These are phyloP conservation scores for Lichenothelia convexa DNA, from an alignment of 495 filamentous ascomycete species.

Conservation along the genomic window DNA sequence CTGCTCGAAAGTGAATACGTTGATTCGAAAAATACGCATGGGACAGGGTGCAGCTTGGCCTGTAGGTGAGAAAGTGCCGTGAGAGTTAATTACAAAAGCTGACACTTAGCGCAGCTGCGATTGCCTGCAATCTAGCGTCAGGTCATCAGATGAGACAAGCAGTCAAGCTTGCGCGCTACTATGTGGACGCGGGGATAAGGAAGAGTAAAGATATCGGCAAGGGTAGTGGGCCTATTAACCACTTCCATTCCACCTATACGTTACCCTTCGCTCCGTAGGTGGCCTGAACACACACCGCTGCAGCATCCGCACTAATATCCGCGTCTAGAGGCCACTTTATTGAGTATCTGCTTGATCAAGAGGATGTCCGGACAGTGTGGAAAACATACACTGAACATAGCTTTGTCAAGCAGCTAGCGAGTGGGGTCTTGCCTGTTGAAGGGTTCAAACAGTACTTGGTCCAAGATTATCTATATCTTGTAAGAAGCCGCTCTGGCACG, in stretches of 20 bases:
- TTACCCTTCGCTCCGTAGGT: slow-evolving; percentile 71
- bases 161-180: slow-evolving; percentile 52
- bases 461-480: slow-evolving; percentile 79
- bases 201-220: slow-evolving; percentile 54
- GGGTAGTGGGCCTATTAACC: slow-evolving; percentile 81
- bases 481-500: slow-evolving; percentile 19
- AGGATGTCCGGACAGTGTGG: slow-evolving; percentile 57
- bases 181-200: slow-evolving; percentile 70
- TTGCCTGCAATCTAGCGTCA: slow-evolving; percentile 66
- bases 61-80: slow-evolving; percentile 30
- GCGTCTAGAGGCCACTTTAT: slow-evolving; percentile 55
- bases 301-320: neutral
- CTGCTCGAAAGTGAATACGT: slow-evolving; percentile 51
- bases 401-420: slow-evolving; percentile 59
- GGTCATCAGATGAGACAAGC: slow-evolving; percentile 39
- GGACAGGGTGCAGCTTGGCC: slow-evolving; percentile 86
- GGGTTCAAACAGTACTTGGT: slow-evolving; percentile 72
- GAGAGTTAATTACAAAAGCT: neutral
- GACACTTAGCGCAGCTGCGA: slow-evolving; percentile 45
- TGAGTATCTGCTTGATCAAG: slow-evolving; percentile 62
- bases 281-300: neutral
- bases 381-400: slow-evolving; percentile 54
- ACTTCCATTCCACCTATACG: slow-evolving; percentile 70
- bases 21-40: slow-evolving; percentile 68
- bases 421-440: slow-evolving; percentile 50